Evolutionary conservation across 1,284 basidiomycete species (phyloP).

Genomic region (Apiotrichum mycotoxinovorans): DNA sequence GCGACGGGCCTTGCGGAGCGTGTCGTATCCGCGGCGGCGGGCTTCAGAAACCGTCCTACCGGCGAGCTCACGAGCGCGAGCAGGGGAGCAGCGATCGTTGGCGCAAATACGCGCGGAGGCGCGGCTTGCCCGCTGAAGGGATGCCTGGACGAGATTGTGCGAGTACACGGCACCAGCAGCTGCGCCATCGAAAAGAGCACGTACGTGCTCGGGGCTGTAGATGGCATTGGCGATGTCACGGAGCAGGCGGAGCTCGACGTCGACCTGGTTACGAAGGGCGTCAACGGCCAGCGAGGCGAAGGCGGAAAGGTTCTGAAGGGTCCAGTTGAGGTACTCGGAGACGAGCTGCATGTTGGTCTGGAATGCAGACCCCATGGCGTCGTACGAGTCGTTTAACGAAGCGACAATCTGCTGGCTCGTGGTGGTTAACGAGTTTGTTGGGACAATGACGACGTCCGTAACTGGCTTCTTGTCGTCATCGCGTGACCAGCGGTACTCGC

Average conservation of each 20-base stretch:
- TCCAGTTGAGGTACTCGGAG: neutral
- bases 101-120: conserved; percentile 1
- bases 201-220: neutral
- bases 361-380: neutral
- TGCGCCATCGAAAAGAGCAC: neutral
- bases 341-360: neutral
- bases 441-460: neutral
- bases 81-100: conserved; percentile 5
- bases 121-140: neutral
- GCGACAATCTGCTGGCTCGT: neutral
- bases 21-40: conserved; percentile 21
- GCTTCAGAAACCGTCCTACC: neutral
- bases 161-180: neutral
- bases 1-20: conserved; percentile 22
- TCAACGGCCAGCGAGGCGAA: neutral
- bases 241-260: neutral
- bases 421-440: neutral
- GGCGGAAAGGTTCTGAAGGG: neutral
- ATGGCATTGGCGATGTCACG: neutral
- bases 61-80: neutral
- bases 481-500: conserved; percentile 5
- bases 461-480: neutral
- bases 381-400: neutral
- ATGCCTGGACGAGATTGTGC: neutral
- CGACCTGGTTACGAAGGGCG: neutral